A percentile compares a stretch with the other conserved stretches of the same genome.
These are phyloP conservation scores for Hygrophoropsis aurantiaca DNA, from an alignment of 768 basidiomycete genomes.

Conservation along the genomic window DNA sequence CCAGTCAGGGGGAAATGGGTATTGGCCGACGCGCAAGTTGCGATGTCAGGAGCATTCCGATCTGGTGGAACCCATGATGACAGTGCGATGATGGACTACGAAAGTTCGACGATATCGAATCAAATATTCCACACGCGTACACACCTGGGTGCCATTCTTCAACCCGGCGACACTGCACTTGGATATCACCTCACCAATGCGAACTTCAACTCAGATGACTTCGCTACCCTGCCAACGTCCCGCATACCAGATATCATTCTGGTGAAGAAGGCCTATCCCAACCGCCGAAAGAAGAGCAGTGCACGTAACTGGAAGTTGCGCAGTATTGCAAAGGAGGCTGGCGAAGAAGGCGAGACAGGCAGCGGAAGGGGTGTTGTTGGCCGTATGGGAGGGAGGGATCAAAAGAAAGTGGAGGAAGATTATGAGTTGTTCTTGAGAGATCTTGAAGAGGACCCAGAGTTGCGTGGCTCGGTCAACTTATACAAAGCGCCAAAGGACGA, in stretches of 20 bases:
- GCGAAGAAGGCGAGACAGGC: constrained; percentile 81
- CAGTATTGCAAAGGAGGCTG: constrained; percentile 90
- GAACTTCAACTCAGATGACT: constrained; percentile 93
- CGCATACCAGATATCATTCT: constrained; percentile 90
- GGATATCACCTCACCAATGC: constrained; percentile 87
- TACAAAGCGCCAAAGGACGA: constrained; percentile 72
- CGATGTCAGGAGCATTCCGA: constrained; percentile 76
- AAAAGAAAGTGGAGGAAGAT: constrained; percentile 92
- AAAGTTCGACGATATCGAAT: constrained; percentile 55
- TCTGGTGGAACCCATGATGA: constrained; percentile 46
- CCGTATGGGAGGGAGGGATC: constrained; percentile 84
- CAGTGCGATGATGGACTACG: constrained; percentile 60
- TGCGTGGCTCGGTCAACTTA: constrained; percentile 82
- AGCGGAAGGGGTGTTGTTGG: constrained; percentile 85
- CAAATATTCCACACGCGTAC: constrained; percentile 96
- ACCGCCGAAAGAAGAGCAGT: constrained; percentile 87
- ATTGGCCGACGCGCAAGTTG: constrained; percentile 88
- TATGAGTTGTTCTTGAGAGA: constrained; percentile 96
- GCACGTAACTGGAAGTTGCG: constrained; percentile 84
- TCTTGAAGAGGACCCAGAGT: constrained; percentile 91
- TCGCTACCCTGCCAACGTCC: constrained; percentile 59
- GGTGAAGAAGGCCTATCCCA: constrained; percentile 94
- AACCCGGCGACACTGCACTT: constrained; percentile 91
- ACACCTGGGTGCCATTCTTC: constrained; percentile 89
- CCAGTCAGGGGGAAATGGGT: constrained; percentile 73